Percentiles rank a stretch among this genome's conserved stretches.
Conservation (phyloP, 2,329 filamentous ascomycete species). For the Blastomyces percursus region DNA sequence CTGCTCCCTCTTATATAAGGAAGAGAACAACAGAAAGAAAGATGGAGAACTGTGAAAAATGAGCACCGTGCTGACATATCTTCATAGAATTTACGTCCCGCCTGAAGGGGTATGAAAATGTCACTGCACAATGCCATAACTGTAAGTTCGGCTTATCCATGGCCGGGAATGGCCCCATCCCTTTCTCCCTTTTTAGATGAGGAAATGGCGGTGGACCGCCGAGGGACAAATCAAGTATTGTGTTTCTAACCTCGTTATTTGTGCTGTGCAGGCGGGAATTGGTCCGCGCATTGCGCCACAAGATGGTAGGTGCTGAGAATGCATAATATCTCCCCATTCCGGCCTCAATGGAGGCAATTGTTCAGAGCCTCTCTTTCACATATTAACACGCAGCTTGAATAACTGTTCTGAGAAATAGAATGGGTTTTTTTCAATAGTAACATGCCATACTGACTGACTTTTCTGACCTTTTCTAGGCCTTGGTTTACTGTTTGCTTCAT, state of each 20-base stretch:
- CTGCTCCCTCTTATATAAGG: background rate
- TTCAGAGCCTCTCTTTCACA: background rate
- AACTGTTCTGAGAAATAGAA: background rate
- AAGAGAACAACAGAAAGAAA: background rate
- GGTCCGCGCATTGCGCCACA: slow-evolving; percentile 25
- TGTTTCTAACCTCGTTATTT: background rate
- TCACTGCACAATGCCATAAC: slow-evolving; percentile 29
- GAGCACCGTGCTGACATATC: background rate
- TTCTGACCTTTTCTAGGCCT: slow-evolving; percentile 13
- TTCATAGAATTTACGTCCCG: slow-evolving; percentile 24
- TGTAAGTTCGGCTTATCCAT: slow-evolving; percentile 13
- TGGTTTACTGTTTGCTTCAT: slow-evolving; percentile 30
- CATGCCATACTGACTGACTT: background rate
- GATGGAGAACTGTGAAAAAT: background rate
- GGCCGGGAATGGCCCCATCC: background rate
- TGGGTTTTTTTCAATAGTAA: background rate
- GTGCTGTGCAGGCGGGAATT: slow-evolving; percentile 22
- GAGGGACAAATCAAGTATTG: background rate
- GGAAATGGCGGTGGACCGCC: background rate
- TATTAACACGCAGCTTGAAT: background rate
- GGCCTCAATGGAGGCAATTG: no score
- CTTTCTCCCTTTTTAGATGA: background rate
- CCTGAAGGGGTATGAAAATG: slow-evolving; percentile 25
- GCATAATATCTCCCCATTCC: background rate
- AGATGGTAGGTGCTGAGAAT: slow-evolving; percentile 18